Percentiles rank a stretch among this genome's conserved stretches.
Evolutionary conservation across 208 protist genomes (phyloP).

Genomic region (Cochliopodium minus): DNA sequence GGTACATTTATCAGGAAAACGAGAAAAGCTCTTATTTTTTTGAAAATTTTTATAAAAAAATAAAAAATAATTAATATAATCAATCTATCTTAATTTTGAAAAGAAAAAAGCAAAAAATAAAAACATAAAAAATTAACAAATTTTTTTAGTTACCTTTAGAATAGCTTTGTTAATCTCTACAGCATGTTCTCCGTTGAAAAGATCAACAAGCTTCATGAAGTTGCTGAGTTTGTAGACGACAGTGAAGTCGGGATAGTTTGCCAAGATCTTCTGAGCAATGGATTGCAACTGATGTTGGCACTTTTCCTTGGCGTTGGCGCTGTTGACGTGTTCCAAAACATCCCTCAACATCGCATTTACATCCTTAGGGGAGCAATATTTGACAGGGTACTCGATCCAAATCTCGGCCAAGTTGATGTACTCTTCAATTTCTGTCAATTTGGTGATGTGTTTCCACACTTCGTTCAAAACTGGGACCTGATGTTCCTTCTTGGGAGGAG

Average conservation of each 20-base stretch:
- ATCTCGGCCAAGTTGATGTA: conserved; percentile 40
- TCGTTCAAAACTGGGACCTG: conserved; percentile 34
- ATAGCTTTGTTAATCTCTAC: conserved; percentile 33
- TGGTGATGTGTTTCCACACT: conserved; percentile 22
- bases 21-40: no score
- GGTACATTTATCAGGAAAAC: not conserved
- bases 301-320: conserved; percentile 21
- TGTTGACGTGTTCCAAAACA: conserved; percentile 29
- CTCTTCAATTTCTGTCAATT: conserved; percentile 20
- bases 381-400: conserved; percentile 48
- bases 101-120: no score
- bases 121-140: no score
- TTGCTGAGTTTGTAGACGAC: conserved; percentile 25
- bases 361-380: conserved; percentile 32
- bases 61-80: no score
- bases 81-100: no score
- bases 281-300: conserved; percentile 30
- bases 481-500: conserved; percentile 14
- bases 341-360: conserved; percentile 35
- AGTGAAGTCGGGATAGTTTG: conserved; percentile 21
- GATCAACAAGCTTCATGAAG: conserved; percentile 41
- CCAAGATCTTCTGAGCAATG: conserved; percentile 33
- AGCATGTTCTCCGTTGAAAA: conserved; percentile 31
- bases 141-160: conserved; percentile 28
- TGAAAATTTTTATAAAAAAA: no score